A percentile compares a stretch with the other conserved stretches of the same genome.
phyloP scores from a whole-genome alignment of 176 grass and related monocot species.

The Musa acuminata region DNA sequence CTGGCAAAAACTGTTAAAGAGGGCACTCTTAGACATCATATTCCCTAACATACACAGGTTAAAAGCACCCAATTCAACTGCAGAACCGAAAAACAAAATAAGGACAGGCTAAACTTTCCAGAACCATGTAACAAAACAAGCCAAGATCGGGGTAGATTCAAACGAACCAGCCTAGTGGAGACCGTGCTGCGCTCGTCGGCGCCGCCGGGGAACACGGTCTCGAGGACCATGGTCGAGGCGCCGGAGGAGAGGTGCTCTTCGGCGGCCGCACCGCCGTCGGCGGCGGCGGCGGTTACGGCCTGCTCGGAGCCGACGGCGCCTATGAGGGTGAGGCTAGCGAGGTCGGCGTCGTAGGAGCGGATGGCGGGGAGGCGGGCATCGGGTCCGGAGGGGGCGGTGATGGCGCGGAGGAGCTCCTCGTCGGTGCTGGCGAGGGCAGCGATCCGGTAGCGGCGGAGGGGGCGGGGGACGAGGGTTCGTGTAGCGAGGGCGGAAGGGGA shows the following conservation, averaged over 20 bases:
- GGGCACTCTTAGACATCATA: neutral
- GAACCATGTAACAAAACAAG: neutral
- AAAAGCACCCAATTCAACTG: neutral
- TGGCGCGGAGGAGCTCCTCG: slow-evolving; percentile 20
- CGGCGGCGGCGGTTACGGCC: slow-evolving; percentile 53
- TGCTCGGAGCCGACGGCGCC: slow-evolving; percentile 46
- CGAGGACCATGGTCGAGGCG: slow-evolving; percentile 49
- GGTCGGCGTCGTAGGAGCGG: slow-evolving; percentile 57
- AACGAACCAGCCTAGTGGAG: slow-evolving; percentile 68
- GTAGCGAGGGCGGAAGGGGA: neutral
- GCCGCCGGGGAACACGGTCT: slow-evolving; percentile 50
- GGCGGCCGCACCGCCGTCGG: slow-evolving; percentile 42
- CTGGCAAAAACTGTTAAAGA: slow-evolving; percentile 64
- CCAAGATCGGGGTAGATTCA: neutral
- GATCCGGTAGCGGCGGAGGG: neutral
- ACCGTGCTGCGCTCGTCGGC: slow-evolving; percentile 22
- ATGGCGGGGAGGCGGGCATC: slow-evolving; percentile 34
- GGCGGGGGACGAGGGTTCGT: neutral
- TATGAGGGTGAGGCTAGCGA: slow-evolving; percentile 47
- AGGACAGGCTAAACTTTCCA: neutral
- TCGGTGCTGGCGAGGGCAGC: neutral
- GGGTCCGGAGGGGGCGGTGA: slow-evolving; percentile 5
- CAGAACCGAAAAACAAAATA: neutral
- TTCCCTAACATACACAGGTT: neutral
- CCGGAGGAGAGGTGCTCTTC: slow-evolving; percentile 50